phyloP scores from a whole-genome alignment of 495 filamentous ascomycete species.

The Neurospora sp. region DNA sequence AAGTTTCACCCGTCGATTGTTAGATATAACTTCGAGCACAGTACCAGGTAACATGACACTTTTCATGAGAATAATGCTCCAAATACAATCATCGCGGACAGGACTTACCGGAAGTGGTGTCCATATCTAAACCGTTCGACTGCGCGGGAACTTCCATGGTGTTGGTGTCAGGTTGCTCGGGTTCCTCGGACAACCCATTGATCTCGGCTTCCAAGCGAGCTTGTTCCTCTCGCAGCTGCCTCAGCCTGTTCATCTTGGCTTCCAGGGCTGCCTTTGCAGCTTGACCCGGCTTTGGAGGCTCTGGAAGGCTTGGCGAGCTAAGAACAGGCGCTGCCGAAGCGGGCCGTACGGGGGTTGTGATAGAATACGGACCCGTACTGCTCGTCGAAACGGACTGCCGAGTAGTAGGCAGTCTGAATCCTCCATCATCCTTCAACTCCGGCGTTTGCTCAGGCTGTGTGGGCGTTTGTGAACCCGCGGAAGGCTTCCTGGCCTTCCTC shows the following conservation, averaged over 20 bases:
- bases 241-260: constrained; percentile 40
- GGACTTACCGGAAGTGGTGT: constrained; percentile 1
- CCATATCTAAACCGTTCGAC: constrained; percentile 1
- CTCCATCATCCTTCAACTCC: constrained; percentile 21
- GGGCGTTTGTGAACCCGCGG: constrained; percentile 13
- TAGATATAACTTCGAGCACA: background rate
- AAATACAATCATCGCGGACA: background rate
- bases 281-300: constrained; percentile 10
- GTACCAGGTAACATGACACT: background rate
- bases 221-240: constrained; percentile 46
- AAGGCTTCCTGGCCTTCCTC: constrained; percentile 32
- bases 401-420: background rate
- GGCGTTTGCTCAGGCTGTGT: constrained; percentile 21
- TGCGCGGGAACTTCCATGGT: constrained; percentile 19
- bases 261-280: constrained; percentile 30
- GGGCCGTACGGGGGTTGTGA: background rate
- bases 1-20: background rate
- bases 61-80: background rate
- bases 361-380: background rate
- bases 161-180: constrained; percentile 41
- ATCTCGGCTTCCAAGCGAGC: constrained; percentile 49
- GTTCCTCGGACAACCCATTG: constrained; percentile 38
- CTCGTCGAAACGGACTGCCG: constrained; percentile 1
- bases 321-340: background rate
- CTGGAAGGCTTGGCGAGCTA: constrained; percentile 8